Evolutionary conservation across 208 protist genomes (phyloP), one percentile per base, ranked within the genome.

Genomic region (Leishmania tarentolae): DNA sequence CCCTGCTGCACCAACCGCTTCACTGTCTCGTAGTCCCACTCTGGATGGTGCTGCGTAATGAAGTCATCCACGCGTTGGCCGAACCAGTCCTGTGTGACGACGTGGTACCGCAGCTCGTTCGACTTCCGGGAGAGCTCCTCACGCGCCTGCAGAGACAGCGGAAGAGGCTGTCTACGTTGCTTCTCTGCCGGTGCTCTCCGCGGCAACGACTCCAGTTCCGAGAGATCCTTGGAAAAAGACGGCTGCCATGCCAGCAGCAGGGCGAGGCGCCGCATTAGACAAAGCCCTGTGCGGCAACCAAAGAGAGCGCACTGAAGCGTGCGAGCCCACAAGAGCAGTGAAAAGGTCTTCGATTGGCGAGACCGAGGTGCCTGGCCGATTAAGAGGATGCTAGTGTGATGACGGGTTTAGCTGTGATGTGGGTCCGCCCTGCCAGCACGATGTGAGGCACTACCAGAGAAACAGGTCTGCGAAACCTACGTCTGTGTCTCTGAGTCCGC

Each of bases 61-160:
- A 96, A 98, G 82, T 89, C 92, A 75, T 97, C 92, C 3, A 98
- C 93, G 17, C 93, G 92, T 80, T 95, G 91, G 13, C 95, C 95
- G 83, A 95, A 94, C 93, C 93, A 97, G 56, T 97, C 91, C 71
- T 96, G 88, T 4, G 91, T 96, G 21, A 97, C 89, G n/a, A 96
- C 91, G 82, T 97, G 94, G 86, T 95, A 96, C 76, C 91, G 91
- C 13, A 94, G 44, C 2, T 93, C 85, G 66, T 92, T 80, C 40
- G 91, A 89, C 37, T 89, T 83, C 35, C 83, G 84, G 1, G 91
- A 81, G 4, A 97, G 75, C 59, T 75, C 82, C 79, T 97, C 88
- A 17, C 94, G 85, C 13, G 94, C 91, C 69, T 84, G 90, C 24
- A 97, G 83, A 11, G 92, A 96, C 19, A 97, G 83, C 21, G 94